Conservation (phyloP, 176 grass and related monocot species). For the Saccharum officinarum region DNA sequence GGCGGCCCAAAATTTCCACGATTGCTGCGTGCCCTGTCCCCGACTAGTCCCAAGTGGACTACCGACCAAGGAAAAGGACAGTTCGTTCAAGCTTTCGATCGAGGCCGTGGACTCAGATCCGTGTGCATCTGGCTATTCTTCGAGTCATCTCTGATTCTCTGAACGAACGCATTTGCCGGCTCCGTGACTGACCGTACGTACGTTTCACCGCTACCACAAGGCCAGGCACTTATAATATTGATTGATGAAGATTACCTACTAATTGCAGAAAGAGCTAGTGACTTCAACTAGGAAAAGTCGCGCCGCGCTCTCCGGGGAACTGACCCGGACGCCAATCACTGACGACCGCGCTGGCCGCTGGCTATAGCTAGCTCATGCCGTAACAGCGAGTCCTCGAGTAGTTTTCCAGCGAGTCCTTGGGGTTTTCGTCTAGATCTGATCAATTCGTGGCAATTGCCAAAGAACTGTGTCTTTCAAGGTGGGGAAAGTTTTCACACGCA, state of each 20-base stretch:
- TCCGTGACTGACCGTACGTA: background rate
- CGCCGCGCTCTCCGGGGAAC: background rate
- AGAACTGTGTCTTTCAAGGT: too few relatives aligned
- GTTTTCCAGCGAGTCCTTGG: background rate
- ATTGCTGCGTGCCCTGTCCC: background rate
- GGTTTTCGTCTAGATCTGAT: background rate
- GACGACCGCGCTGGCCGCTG: background rate
- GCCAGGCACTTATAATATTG: too few relatives aligned
- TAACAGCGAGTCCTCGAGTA: background rate
- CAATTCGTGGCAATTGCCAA: background rate
- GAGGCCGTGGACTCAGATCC: background rate
- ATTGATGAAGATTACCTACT: too few relatives aligned
- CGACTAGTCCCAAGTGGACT: background rate
- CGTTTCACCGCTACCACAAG: background rate
- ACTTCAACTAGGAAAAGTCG: background rate
- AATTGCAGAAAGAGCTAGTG: too few relatives aligned
- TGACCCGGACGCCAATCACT: background rate
- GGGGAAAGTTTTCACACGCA: too few relatives aligned
- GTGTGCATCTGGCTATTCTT: background rate
- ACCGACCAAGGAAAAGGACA: background rate
- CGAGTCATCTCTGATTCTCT: background rate
- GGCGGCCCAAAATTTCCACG: too few relatives aligned
- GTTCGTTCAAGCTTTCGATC: background rate
- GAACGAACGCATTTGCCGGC: background rate
- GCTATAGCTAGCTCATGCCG: too few relatives aligned